phyloP scores from a whole-genome alignment of 352 stramenopile species.

The Globisporangium solare region DNA sequence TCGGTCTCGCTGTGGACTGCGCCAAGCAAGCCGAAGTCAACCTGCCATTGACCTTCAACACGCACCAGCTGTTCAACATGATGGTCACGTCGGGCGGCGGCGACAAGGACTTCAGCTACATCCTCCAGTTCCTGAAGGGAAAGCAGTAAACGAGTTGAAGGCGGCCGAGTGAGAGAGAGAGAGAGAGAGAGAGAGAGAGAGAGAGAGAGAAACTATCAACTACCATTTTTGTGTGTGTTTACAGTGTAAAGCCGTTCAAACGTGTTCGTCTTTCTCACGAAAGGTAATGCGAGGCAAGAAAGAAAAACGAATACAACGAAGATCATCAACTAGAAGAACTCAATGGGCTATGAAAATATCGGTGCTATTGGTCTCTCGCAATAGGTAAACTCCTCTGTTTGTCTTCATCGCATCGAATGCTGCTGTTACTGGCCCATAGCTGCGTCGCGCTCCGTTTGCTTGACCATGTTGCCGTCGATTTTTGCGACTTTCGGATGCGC shows the following conservation, averaged over 20 bases:
- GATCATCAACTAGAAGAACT: slow-evolving; percentile 9
- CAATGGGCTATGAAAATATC: slow-evolving; percentile 15
- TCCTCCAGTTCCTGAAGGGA: slow-evolving; percentile 81
- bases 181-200: too few species aligned
- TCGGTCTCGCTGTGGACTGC: slow-evolving; percentile 91
- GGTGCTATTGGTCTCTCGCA: slow-evolving; percentile 2
- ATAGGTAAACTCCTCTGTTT: too few species aligned
- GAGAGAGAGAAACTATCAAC: background rate
- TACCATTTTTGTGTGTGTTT: background rate
- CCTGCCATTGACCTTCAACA: slow-evolving; percentile 65
- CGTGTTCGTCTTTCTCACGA: background rate
- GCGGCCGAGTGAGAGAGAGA: too few species aligned
- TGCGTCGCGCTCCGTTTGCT: slow-evolving; percentile 76
- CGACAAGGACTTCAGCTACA: slow-evolving; percentile 86
- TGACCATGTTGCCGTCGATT: slow-evolving; percentile 87
- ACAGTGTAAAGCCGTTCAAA: background rate
- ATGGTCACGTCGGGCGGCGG: slow-evolving; percentile 67
- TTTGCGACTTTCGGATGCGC: slow-evolving; percentile 77
- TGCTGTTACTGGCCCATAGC: slow-evolving; percentile 47
- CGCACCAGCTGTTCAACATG: slow-evolving; percentile 84
- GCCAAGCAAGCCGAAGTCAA: slow-evolving; percentile 80
- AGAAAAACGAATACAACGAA: slow-evolving; percentile 1
- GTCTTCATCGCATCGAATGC: too few species aligned
- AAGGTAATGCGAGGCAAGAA: background rate
- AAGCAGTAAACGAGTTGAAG: slow-evolving; percentile 29